Evolutionary conservation across 2,329 filamentous ascomycete species (phyloP), one percentile per base, ranked within the genome.

Genomic region (Phaeosphaeria sp.): DNA sequence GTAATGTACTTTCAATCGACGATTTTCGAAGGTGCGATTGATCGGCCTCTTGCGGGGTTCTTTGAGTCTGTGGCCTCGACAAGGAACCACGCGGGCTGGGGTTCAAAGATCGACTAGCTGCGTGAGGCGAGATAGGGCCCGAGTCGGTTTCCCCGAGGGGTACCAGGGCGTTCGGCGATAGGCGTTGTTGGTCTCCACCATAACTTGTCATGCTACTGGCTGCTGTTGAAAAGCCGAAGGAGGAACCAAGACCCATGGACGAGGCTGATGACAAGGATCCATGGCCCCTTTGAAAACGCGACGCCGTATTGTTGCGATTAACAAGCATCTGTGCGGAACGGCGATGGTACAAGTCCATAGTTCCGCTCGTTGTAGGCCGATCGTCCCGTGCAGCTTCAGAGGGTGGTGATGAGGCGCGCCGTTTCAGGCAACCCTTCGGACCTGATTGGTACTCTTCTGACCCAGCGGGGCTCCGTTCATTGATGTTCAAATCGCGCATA

Each of bases 191-290:
- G 66, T 84, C 84, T 30, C 86, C 87, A 46, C 83, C 84, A 62
- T 87, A 83, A 71, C 86, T 90, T 33, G 87, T 89, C 69, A 87
- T 83, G 71, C 87, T 90, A 76, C 87, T 89, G 45, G 84, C 84
- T 53, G 64, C 85, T 18, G 68, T 79, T 18, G 88, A 90, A 20
- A 89, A 75, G 9, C 81, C 82, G 55, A 82, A 80, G 7, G 85
- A 86, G 7, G 88, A 90, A 13, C 86, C 84, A 67, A 88, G 82
- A 48, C 84, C 84, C 25, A 83, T 78, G 6, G 87, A 90, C n/a
- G 87, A 87, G 6, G 60, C 59, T 8, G 88, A 89, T 6, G 88
- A 90, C 22, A 89, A 74, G 21, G 87, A 89, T 47, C 86, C 85
- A 66, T 87, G 83, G 56, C 81, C 83, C 24, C 82, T 80, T 57